phyloP scores from a whole-genome alignment of 306 rosid species.

The Fragaria iinumae region DNA sequence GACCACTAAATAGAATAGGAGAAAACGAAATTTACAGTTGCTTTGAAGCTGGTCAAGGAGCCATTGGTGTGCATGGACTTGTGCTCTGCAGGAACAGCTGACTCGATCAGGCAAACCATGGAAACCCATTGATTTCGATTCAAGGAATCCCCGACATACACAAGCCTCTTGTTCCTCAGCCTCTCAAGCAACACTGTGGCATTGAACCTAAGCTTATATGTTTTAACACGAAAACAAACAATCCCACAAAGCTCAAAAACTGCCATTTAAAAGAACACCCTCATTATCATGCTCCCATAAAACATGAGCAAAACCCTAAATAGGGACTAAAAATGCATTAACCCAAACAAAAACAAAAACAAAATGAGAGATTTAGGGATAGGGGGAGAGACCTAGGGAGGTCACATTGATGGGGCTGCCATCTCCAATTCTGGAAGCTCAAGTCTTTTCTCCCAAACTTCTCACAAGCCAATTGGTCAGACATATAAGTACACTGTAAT shows the following conservation, averaged over 20 bases:
- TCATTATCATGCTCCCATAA: neutral
- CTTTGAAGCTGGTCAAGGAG: constrained; percentile 63
- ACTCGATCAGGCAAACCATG: constrained; percentile 75
- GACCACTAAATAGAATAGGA: neutral
- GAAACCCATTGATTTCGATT: constrained; percentile 96
- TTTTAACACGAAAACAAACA: constrained; percentile 53
- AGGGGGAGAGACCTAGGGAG: constrained; percentile 51
- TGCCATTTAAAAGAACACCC: constrained; percentile 1
- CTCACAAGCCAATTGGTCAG: constrained; percentile 88
- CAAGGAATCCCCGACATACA: constrained; percentile 87
- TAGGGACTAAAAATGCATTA: neutral
- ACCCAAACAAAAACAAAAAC: neutral
- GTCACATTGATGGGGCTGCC: constrained; percentile 78
- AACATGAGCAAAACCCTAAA: neutral
- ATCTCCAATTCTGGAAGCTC: constrained; percentile 66
- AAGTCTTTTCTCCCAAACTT: constrained; percentile 75
- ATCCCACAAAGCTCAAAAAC: constrained; percentile 59
- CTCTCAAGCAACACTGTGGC: constrained; percentile 72
- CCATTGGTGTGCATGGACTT: constrained; percentile 70
- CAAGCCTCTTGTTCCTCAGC: constrained; percentile 79
- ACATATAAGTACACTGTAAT: constrained; percentile 61
- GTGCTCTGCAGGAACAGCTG: constrained; percentile 34
- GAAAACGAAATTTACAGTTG: constrained; percentile 44
- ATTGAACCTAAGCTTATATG: constrained; percentile 60
- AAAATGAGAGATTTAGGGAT: neutral